phyloP scores from a whole-genome alignment of 805 yeast genomes.

The Candida sonorensis region DNA sequence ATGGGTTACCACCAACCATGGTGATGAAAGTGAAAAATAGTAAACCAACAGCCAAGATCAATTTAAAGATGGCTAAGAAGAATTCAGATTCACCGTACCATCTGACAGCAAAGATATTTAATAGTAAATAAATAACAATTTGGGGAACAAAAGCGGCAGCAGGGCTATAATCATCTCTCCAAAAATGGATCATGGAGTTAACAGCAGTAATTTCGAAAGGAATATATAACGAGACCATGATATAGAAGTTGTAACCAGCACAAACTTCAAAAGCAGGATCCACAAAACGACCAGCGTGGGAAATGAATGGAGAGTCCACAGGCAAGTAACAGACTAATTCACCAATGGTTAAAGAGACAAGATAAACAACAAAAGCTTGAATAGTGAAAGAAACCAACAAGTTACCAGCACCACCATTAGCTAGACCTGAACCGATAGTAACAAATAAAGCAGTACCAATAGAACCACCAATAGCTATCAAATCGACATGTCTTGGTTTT shows the following conservation, averaged over 20 bases:
- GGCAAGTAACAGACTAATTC: conserved; percentile 78
- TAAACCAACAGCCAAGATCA: conserved; percentile 67
- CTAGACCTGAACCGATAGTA: conserved; percentile 58
- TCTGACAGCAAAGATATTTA: conserved; percentile 67
- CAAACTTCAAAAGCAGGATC: conserved; percentile 70
- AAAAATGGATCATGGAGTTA: conserved; percentile 69
- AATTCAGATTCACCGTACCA: conserved; percentile 81
- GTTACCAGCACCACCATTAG: conserved; percentile 64
- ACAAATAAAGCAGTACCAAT: conserved; percentile 79
- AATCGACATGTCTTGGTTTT: conserved; percentile 56
- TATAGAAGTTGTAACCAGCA: conserved; percentile 78
- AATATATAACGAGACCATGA: conserved; percentile 66
- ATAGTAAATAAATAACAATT: conserved; percentile 50
- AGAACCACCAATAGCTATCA: conserved; percentile 76
- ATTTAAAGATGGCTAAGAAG: conserved; percentile 68
- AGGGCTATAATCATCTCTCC: conserved; percentile 72
- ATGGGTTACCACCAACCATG: conserved; percentile 86
- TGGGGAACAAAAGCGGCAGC: conserved; percentile 65
- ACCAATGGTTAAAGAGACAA: conserved; percentile 65
- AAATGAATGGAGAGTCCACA: conserved; percentile 67
- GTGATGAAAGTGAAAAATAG: conserved; percentile 69
- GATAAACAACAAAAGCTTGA: conserved; percentile 62
- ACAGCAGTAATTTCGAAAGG: conserved; percentile 83
- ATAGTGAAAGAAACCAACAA: conserved; percentile 56
- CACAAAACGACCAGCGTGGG: conserved; percentile 67